Percentiles rank a stretch among this genome's conserved stretches.
These are phyloP conservation scores for Selaginella moellendorffii DNA, from an alignment of 75 land plant genomes.

Conservation along the genomic window DNA sequence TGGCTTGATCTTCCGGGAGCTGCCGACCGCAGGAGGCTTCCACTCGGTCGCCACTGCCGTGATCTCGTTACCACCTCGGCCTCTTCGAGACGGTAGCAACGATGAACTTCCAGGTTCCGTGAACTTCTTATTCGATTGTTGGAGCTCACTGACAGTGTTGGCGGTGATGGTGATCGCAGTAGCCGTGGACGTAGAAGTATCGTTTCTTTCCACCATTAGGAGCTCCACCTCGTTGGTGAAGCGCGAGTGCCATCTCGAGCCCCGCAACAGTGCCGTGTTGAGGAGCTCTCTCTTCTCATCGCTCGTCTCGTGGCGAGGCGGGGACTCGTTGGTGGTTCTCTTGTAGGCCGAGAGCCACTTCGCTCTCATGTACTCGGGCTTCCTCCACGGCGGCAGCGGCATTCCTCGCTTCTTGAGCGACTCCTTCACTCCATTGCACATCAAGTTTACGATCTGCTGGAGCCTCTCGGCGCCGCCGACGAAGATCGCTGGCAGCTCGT, in stretches of 20 bases:
- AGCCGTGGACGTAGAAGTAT: too few relatives aligned
- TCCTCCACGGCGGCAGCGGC: slow-evolving; percentile 87
- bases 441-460: slow-evolving; percentile 50
- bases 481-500: slow-evolving; percentile 50
- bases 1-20: background rate
- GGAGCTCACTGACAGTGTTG: too few relatives aligned
- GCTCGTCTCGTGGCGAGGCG: background rate
- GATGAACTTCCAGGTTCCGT: too few relatives aligned
- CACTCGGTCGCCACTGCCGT: background rate
- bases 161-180: too few relatives aligned
- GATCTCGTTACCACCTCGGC: background rate
- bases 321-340: slow-evolving; percentile 21
- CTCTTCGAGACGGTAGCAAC: background rate
- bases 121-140: too few relatives aligned
- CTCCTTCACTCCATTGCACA: slow-evolving; percentile 56
- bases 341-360: slow-evolving; percentile 79
- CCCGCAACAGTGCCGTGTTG: slow-evolving; percentile 17
- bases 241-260: slow-evolving; percentile 20
- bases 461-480: slow-evolving; percentile 67
- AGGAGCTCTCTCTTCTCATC: slow-evolving; percentile 6
- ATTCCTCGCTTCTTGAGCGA: slow-evolving; percentile 83
- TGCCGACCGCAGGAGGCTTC: background rate
- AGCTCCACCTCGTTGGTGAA: slow-evolving; percentile 23
- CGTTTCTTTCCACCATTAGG: slow-evolving; percentile 6
- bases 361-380: slow-evolving; percentile 64